Evolutionary conservation across 1,284 basidiomycete species (phyloP).

Genomic region (Mycena sp.): DNA sequence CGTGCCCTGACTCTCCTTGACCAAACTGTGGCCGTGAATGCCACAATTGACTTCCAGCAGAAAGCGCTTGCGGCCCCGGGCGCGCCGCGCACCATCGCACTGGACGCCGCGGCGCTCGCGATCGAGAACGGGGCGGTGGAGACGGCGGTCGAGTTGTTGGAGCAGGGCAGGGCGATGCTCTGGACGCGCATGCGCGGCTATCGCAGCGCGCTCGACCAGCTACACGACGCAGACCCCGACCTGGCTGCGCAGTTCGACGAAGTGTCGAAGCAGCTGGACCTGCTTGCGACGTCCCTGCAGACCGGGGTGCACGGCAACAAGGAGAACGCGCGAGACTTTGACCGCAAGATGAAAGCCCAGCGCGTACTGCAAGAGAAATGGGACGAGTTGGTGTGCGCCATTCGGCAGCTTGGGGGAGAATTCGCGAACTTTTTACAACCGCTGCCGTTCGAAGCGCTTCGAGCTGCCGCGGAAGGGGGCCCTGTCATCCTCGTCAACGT

Average conservation of each 20-base stretch:
- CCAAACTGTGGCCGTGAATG: neutral
- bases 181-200: constrained; percentile 40
- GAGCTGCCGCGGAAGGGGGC: neutral
- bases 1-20: constrained; percentile 14
- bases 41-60: constrained; percentile 25
- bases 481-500: constrained; percentile 3
- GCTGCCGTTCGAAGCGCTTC: neutral
- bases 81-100: constrained; percentile 28
- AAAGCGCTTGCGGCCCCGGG: neutral
- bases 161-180: constrained; percentile 42
- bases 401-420: neutral
- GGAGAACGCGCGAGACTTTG: neutral
- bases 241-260: constrained; percentile 38
- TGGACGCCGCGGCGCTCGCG: constrained; percentile 46
- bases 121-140: constrained; percentile 44
- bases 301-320: neutral
- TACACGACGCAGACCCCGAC: constrained; percentile 26
- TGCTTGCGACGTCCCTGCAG: constrained; percentile 3
- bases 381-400: neutral
- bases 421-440: constrained; percentile 14
- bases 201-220: constrained; percentile 30
- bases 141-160: constrained; percentile 45
- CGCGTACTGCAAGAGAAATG: constrained; percentile 7
- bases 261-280: constrained; percentile 35
- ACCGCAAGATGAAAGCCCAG: neutral